Conservation (phyloP, 2,329 filamentous ascomycete genomes). For the Pestalotiopsis sp. region DNA sequence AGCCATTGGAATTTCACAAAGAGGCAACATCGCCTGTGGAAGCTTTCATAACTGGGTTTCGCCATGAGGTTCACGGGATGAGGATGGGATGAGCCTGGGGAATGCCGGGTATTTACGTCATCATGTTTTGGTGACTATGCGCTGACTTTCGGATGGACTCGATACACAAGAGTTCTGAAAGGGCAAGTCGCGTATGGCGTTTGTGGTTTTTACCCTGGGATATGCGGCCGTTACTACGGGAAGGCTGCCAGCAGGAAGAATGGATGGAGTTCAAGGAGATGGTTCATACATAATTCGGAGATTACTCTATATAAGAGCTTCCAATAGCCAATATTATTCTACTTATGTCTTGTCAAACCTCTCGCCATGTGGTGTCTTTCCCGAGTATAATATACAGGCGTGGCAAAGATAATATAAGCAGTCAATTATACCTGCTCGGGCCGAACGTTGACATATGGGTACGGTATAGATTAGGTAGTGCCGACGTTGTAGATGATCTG, state of each 20-base stretch:
- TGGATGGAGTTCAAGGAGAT: background rate
- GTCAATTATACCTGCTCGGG: no score
- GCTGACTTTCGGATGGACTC: background rate
- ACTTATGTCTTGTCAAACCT: background rate
- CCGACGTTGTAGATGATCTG: no score
- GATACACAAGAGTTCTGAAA: background rate
- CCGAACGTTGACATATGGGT: no score
- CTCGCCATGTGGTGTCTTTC: no score
- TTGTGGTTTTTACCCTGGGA: background rate
- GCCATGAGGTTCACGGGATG: background rate
- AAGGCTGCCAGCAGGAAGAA: background rate
- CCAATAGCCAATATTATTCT: background rate
- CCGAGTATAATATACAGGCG: no score
- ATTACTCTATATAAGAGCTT: background rate
- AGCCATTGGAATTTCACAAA: background rate
- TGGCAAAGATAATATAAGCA: no score
- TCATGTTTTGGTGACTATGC: background rate
- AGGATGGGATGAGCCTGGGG: background rate
- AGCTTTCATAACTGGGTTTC: background rate
- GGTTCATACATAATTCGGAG: background rate
- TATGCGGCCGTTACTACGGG: no score
- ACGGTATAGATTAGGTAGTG: no score
- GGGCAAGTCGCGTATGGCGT: conserved; percentile 2
- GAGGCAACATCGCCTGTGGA: background rate
- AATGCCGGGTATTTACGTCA: background rate